Evolutionary conservation across 2,329 filamentous ascomycete species (phyloP), one percentile per base, ranked within the genome.

Genomic region (Phialophora chinensis): DNA sequence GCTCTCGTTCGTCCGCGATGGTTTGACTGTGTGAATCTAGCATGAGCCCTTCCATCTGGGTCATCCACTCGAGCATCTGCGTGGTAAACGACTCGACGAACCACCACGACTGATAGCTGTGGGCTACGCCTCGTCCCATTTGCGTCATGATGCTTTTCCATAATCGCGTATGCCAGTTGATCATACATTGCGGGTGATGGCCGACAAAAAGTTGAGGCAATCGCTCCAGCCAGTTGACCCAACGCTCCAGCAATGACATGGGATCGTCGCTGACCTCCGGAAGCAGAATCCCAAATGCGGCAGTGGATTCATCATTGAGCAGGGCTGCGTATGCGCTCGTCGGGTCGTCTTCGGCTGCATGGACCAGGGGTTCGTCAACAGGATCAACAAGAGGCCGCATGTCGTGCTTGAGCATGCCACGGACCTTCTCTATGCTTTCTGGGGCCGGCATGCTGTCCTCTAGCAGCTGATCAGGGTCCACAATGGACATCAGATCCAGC

Each of bases 401-500:
- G 59, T 81, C 80, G 62, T 81, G 76, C 71, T 80, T 81, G 52
- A 83, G 66, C 31, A 82, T 79, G 29, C 66, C 64, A 66, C 71
- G 50, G 66, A 70, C 63, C 58, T 65, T 60, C 55, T 69, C 80
- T 65, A 85, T 81, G 62, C 84, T 82, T 17, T 82, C 83, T 67
- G 84, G 84, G 35, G 81, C 81, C 4, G 85, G 85, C 25, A 87
- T 75, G 70, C 86, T 84, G 66, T 84, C 83, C 66, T 86, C 85
- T 72, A 87, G 82, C 67, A 87, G 82, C 38, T 81, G 80, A 71
- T 85, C 85, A 3, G 85, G 79, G 68, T 86, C 86, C 50, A 87
- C 84, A 75, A 83, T 82, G 11, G 79, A 87, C 49, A 92, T 88
- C 89, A 93, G 97, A 75, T 99, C 95, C 59, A 90, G 83, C 82